phyloP scores from a whole-genome alignment of 1,284 basidiomycete species.

The Cryptococcus sp. region DNA sequence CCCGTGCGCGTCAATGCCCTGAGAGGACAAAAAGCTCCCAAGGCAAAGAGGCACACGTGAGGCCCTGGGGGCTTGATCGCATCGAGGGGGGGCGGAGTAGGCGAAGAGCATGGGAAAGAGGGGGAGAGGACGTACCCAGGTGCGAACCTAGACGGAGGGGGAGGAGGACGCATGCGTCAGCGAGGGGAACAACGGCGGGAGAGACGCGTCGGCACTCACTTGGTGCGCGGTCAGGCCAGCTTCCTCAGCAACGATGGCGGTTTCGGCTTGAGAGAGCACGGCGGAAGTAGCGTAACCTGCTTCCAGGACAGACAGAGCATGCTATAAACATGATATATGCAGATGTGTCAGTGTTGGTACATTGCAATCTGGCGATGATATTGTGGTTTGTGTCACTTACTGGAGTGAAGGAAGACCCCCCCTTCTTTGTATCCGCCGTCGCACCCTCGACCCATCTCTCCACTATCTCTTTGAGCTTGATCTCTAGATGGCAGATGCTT shows the following conservation, averaged over 20 bases:
- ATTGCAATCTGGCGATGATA: background rate
- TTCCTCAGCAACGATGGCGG: conserved; percentile 21
- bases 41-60: background rate
- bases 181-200: background rate
- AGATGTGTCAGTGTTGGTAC: background rate
- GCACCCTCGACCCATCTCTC: background rate
- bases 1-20: background rate
- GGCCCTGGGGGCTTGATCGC: background rate
- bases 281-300: conserved; percentile 21
- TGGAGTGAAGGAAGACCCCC: background rate
- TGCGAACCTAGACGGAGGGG: conserved; percentile 27
- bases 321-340: conserved; percentile 5
- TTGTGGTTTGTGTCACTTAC: background rate
- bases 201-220: conserved; percentile 17
- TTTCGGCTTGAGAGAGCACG: conserved; percentile 23
- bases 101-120: background rate
- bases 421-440: background rate
- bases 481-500: background rate
- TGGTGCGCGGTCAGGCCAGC: conserved; percentile 30
- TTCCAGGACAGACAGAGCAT: conserved; percentile 15
- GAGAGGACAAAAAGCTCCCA: background rate
- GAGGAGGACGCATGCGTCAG: background rate
- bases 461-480: background rate
- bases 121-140: conserved; percentile 31
- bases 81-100: background rate